Base-by-base conservation (phyloP, 2,329 filamentous ascomycete genomes). In the Didymosphaeria variabile region DNA sequence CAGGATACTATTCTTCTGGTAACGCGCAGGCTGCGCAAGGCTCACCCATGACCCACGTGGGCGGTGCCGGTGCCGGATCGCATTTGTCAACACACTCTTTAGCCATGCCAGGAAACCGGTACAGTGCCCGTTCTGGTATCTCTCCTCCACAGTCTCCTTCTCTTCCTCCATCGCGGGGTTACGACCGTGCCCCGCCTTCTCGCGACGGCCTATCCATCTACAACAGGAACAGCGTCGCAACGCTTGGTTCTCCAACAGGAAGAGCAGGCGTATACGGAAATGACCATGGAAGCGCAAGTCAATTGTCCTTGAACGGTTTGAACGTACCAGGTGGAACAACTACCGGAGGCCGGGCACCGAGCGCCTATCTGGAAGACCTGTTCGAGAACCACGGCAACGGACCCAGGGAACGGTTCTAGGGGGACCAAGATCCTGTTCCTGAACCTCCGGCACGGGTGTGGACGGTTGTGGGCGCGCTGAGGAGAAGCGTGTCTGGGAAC, bases 291-390 rank as follows among this genome's bases (percentile, higher is more conserved):
- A 90, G 87, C 76, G 82, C 85, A 46, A 93, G 89, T 74, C 90
- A 88, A 5, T 74, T 94, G 64, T 87, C 86, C 62, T 70, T 89
- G 34, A 90, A 88, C 64, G 84, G 86, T 62, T 70, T 89, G 34
- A 90, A 88, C 64, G 84, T 87, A 58, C 85, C 90, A 13, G 79
- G 77, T 6, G 75, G 75, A 29, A 71, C 72, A 29, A 68, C 55
- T 42, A 84, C 88, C 15, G 90, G 88, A 56, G 88, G 88, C 59
- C 85, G 94, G 59, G 91, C 93, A 17, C 94, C 94, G 0, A 97
- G 92, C 76, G 92, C 93, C 19, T 97, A 93, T 75, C 83, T 98
- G 42, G 94, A 98, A 61, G 93, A 97, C 76, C 79, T 98, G 53
- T 90, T 97, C 63, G 92, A 93, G 72, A 91, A 91, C 65, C 90